Conservation (phyloP, 345 rosid species). For the Salix viminalis region DNA sequence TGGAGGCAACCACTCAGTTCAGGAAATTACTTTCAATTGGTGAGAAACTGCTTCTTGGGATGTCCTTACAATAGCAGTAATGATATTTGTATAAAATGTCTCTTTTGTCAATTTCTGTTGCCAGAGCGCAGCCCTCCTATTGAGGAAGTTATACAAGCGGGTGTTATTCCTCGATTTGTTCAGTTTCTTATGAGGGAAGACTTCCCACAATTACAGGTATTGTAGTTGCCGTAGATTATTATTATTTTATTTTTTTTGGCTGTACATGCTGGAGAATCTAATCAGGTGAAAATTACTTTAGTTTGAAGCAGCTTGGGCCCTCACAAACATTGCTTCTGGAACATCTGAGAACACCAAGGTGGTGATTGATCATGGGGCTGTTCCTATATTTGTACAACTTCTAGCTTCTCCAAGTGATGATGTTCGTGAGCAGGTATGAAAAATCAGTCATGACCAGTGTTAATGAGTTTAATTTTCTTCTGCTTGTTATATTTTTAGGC, state of each 20-base stretch:
- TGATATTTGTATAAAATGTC: not conserved
- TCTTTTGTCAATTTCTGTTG: not conserved
- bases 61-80: not conserved
- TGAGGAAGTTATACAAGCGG: conserved; percentile 76
- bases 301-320: conserved; percentile 94
- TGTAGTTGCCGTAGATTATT: not conserved
- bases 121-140: conserved; percentile 84
- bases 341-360: conserved; percentile 87
- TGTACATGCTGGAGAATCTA: not conserved
- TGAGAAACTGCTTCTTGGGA: conserved; percentile 10
- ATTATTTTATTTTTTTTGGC: not conserved
- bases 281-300: conserved; percentile 21
- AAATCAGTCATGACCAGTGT: not conserved
- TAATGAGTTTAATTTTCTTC: not conserved
- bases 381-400: conserved; percentile 70
- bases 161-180: conserved; percentile 80
- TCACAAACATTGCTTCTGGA: conserved; percentile 86
- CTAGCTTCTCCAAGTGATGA: conserved; percentile 64
- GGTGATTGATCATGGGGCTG: conserved; percentile 85
- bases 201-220: conserved; percentile 82
- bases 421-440: conserved; percentile 75
- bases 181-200: conserved; percentile 77
- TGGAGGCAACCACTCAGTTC: conserved; percentile 80
- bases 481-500: not conserved
- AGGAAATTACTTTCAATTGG: conserved; percentile 79